A percentile compares a stretch with the other conserved stretches of the same genome.
phyloP scores from a whole-genome alignment of 2,329 filamentous ascomycete species.

The Celoporthe dispersa region DNA sequence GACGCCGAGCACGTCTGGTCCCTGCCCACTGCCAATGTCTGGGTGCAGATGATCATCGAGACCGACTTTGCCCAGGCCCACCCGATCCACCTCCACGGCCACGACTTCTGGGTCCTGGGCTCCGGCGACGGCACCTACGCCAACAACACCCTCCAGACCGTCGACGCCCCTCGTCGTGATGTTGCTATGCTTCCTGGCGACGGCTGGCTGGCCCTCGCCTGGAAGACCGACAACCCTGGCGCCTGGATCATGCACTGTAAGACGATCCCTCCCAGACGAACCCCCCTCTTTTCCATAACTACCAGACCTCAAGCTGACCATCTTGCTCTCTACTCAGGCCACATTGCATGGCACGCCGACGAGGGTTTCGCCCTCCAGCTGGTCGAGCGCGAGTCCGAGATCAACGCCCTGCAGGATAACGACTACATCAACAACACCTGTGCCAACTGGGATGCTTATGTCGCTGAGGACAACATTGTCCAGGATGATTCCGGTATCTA shows the following conservation, averaged over 20 bases:
- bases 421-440: slow-evolving; percentile 38
- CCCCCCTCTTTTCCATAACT: too few relatives aligned
- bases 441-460: slow-evolving; percentile 38
- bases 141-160: background rate
- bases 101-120: slow-evolving; percentile 21
- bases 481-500: slow-evolving; percentile 42
- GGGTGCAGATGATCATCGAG: slow-evolving; percentile 19
- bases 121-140: slow-evolving; percentile 2
- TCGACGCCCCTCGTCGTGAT: slow-evolving; percentile 20
- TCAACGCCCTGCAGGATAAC: slow-evolving; percentile 30
- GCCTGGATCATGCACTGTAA: slow-evolving; percentile 20
- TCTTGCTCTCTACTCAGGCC: background rate
- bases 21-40: slow-evolving; percentile 15
- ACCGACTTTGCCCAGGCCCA: slow-evolving; percentile 17
- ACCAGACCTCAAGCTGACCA: background rate
- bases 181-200: slow-evolving; percentile 19
- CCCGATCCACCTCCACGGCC: slow-evolving; percentile 23
- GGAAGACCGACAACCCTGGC: slow-evolving; percentile 24
- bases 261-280: background rate
- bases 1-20: slow-evolving; percentile 14
- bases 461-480: slow-evolving; percentile 28
- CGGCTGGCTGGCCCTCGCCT: slow-evolving; percentile 23
- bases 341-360: slow-evolving; percentile 43
- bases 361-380: slow-evolving; percentile 50
- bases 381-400: slow-evolving; percentile 37